phyloP scores from a whole-genome alignment of 805 yeast genomes.

The Yarrowia deformans region DNA sequence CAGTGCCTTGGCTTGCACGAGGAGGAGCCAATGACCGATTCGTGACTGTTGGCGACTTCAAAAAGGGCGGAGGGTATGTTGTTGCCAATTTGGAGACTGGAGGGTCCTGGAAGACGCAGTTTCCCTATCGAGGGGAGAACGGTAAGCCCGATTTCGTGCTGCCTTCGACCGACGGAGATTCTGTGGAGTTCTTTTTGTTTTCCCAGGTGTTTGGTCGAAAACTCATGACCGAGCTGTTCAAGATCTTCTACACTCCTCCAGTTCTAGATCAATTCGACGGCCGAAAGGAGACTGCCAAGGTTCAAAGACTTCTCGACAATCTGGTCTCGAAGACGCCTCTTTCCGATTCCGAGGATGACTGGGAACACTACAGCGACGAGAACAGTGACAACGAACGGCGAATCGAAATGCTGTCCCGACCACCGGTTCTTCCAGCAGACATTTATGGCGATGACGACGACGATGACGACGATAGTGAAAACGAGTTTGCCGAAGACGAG shows the following conservation, averaged over 20 bases:
- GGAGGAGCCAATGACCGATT: not conserved
- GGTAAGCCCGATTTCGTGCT: constrained; percentile 2
- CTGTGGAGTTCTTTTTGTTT: not conserved
- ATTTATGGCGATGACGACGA: not conserved
- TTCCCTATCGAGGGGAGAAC: not conserved
- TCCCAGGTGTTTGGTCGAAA: not conserved
- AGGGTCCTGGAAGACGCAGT: not conserved
- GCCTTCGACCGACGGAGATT: not conserved
- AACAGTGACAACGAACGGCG: not conserved
- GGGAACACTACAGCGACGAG: not conserved
- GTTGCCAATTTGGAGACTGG: not conserved
- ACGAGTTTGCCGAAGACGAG: too few species aligned
- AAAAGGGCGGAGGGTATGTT: constrained; percentile 1
- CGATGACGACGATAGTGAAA: too few species aligned
- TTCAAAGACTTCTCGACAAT: not conserved
- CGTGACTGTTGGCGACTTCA: not conserved
- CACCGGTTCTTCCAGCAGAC: not conserved
- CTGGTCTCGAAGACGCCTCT: not conserved
- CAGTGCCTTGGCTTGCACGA: not conserved
- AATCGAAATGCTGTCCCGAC: constrained; percentile 1
- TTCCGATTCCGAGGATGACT: not conserved
- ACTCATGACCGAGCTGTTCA: not conserved
- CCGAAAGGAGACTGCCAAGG: too few species aligned
- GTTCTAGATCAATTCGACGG: not conserved
- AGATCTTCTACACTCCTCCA: not conserved